Conservation (phyloP, 2,329 filamentous ascomycete genomes). For the Cladosporium colombiae region DNA sequence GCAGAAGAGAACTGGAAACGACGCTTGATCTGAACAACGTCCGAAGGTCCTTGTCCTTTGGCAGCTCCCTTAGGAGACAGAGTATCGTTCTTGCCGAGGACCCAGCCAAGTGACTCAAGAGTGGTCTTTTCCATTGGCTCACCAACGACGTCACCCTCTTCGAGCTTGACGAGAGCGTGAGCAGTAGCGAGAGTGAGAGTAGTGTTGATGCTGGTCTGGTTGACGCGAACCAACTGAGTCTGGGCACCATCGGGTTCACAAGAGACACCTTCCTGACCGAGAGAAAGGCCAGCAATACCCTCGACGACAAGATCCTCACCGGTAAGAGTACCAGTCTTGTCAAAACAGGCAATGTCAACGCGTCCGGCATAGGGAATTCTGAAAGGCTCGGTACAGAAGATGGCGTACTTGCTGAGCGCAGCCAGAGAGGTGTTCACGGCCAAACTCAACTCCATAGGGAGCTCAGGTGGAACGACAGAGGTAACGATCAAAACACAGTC, state of each 20-base stretch:
- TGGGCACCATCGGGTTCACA: constrained; percentile 77
- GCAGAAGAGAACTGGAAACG: constrained; percentile 98
- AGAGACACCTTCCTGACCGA: constrained; percentile 67
- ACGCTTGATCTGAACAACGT: constrained; percentile 89
- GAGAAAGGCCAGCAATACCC: constrained; percentile 84
- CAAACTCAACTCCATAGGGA: constrained; percentile 96
- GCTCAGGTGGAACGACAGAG: constrained; percentile 94
- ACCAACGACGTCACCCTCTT: constrained; percentile 95
- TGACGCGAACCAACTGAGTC: constrained; percentile 71
- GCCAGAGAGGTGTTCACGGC: constrained; percentile 97
- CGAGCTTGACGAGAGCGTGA: constrained; percentile 91
- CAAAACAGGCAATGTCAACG: constrained; percentile 95
- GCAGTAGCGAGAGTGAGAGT: constrained; percentile 92
- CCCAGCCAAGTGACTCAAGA: constrained; percentile 84
- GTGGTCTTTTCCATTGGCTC: constrained; percentile 99
- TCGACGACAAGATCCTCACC: constrained; percentile 97
- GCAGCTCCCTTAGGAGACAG: constrained; percentile 67
- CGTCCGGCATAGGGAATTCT: constrained; percentile 94
- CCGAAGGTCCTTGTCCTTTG: constrained; percentile 50
- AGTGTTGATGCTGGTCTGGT: constrained; percentile 73
- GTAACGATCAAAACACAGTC: constrained; percentile 98
- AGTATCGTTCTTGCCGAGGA: constrained; percentile 83
- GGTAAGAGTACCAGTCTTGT: constrained; percentile 96
- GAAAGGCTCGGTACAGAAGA: constrained; percentile 99
- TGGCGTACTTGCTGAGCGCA: constrained; percentile 89